Evolutionary conservation across 179 eudicot species (phyloP).

Genomic region (Nepenthes alata): DNA sequence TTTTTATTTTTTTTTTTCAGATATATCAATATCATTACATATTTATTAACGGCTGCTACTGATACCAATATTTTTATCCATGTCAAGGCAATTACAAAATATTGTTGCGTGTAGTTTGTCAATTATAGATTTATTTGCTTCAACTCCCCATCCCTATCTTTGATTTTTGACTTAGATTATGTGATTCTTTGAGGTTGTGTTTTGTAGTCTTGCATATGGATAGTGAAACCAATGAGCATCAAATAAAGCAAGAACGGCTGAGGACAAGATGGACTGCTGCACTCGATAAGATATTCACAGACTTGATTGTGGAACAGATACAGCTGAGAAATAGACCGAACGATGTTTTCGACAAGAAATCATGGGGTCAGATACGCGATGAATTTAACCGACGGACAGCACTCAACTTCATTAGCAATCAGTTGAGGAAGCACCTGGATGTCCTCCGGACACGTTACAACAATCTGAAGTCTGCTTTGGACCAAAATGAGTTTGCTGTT

Average conservation of each 20-base stretch:
- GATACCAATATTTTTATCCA: no score
- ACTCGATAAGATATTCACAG: conserved; percentile 69
- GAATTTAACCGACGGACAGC: conserved; percentile 45
- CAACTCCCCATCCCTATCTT: background rate
- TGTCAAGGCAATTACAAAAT: no score
- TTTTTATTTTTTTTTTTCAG: no score
- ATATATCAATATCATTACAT: no score
- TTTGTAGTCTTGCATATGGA: conserved; percentile 31
- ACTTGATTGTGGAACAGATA: conserved; percentile 70
- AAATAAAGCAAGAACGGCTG: conserved; percentile 50
- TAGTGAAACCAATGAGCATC: conserved; percentile 28
- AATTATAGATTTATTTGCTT: background rate
- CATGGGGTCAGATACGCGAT: conserved; percentile 61
- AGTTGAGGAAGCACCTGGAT: conserved; percentile 71
- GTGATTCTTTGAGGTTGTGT: background rate
- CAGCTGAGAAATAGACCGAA: conserved; percentile 58
- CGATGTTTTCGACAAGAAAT: conserved; percentile 65
- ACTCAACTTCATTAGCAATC: conserved; percentile 67
- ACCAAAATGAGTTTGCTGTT: conserved; percentile 37
- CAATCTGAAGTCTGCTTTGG: conserved; percentile 40
- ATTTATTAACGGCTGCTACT: no score
- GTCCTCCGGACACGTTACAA: conserved; percentile 62
- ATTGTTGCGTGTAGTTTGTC: background rate
- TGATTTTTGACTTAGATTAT: background rate
- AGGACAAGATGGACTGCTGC: conserved; percentile 80